Base-by-base conservation (phyloP, 2,329 filamentous ascomycete species). In the Sphaerulina populicola region DNA sequence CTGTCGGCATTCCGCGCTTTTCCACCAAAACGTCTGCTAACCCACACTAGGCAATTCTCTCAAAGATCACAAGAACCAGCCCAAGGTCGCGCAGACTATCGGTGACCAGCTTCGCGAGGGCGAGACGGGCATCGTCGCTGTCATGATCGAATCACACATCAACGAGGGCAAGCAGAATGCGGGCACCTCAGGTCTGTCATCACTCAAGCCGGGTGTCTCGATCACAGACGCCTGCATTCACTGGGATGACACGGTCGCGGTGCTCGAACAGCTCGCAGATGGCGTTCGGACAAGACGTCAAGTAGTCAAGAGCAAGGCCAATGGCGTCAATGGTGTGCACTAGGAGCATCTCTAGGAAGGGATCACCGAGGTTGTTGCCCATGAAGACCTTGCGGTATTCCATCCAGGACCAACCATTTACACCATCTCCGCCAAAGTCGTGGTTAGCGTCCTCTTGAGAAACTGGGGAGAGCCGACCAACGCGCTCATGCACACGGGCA, bases 61-160 rank as follows among this genome's bases (percentile, higher is more conserved):
- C 71, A 98, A 98, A 76, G 83, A 97, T 75, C 91, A 97, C 76
- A 84, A 86, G 65, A 98, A 98, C 74, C 91, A 98, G 74, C 93
- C 93, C 64, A 85, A 91, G 73, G 91, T 97, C 40, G 89, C 91
- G 58, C 80, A 85, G 68, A 78, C 77, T 47, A 75, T 98, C 55
- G 85, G 79, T 30, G 87, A 94, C 49, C 91, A 98, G 74, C 77
- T 98, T 58, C 82, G 85, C 46, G 83, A 85, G 58, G 91, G 91
- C 53, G 88, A 98, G 74, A 84, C 81, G 53, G 84, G 81, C 58
- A 94, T 98, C 63, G 80, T 97, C 59, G 93, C 90, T 68, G 88
- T 97, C 66, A 98, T 98, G 91, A 94, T 98, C 63, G 91, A 98
- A 76, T 95, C 88, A 66, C 91, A 97, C 73, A 91, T 97, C 77